Conservation (phyloP, 148 eudicot species). For the Tetragonia tetragonoides region DNA sequence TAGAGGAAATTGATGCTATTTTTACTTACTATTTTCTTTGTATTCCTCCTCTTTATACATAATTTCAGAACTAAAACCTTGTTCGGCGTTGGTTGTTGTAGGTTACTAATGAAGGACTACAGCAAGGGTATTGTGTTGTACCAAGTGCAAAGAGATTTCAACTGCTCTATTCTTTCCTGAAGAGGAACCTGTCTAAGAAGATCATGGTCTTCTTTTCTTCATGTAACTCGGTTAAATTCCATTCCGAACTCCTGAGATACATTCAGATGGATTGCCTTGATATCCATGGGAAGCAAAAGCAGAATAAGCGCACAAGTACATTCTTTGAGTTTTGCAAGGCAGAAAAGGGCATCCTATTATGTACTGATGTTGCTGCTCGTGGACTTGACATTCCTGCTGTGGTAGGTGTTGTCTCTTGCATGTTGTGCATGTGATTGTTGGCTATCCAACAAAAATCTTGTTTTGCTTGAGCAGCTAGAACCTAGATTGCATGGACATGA, state of each 20-base stretch:
- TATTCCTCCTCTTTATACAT: conserved; percentile 1
- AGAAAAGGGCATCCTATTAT: conserved; percentile 78
- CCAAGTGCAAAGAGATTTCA: conserved; percentile 80
- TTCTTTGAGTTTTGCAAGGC: conserved; percentile 81
- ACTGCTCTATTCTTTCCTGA: conserved; percentile 81
- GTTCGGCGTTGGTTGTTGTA: conserved; percentile 26
- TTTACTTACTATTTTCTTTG: not conserved
- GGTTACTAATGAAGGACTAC: conserved; percentile 96
- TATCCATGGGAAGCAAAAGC: conserved; percentile 96
- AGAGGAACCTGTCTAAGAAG: conserved; percentile 67
- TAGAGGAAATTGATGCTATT: not conserved
- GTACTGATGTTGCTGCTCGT: conserved; percentile 98
- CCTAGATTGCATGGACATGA: too few species aligned
- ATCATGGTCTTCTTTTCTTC: conserved; percentile 98
- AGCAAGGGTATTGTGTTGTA: conserved; percentile 86
- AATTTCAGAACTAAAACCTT: not conserved
- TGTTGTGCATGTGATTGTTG: not conserved
- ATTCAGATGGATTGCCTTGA: conserved; percentile 70
- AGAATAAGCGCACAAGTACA: conserved; percentile 73
- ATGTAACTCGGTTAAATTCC: conserved; percentile 88
- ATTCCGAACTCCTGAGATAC: conserved; percentile 76
- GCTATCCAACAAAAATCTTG: not conserved
- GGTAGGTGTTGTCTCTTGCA: conserved; percentile 41
- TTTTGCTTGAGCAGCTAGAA: too few species aligned
- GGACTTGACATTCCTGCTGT: conserved; percentile 97